Conservation (phyloP, 306 rosid species). For the Trifolium subterraneum region DNA sequence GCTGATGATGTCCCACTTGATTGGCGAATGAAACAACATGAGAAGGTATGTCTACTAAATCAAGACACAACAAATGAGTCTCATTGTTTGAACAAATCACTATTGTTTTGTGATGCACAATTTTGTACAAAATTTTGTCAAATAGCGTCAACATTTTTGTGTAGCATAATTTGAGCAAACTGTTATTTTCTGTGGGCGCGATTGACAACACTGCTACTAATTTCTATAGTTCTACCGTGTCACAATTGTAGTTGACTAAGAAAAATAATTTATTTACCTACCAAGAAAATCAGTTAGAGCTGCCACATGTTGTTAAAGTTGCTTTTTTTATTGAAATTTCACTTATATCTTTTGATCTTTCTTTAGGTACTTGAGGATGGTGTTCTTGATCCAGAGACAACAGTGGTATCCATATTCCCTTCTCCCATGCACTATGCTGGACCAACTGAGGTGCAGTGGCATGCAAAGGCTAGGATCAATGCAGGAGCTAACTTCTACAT, state of each 20-base stretch:
- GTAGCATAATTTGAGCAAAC: background rate
- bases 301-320: background rate
- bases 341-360: slow-evolving; percentile 16
- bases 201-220: background rate
- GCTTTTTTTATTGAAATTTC: background rate
- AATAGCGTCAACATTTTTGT: background rate
- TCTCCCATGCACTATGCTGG: slow-evolving; percentile 99
- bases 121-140: background rate
- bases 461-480: slow-evolving; percentile 98
- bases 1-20: slow-evolving; percentile 97
- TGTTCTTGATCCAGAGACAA: slow-evolving; percentile 97
- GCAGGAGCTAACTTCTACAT: slow-evolving; percentile 99
- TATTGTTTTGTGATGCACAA: background rate
- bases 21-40: slow-evolving; percentile 99
- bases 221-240: background rate
- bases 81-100: background rate
- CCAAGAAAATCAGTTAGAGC: background rate
- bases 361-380: slow-evolving; percentile 96
- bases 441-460: slow-evolving; percentile 99
- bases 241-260: background rate
- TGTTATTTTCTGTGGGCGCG: background rate
- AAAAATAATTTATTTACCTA: no score
- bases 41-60: slow-evolving; percentile 64
- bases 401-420: slow-evolving; percentile 97
- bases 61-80: background rate